These are phyloP conservation scores for Theobroma grandiflorum DNA, from an alignment of 441 rosid genomes.

Conservation along the genomic window DNA sequence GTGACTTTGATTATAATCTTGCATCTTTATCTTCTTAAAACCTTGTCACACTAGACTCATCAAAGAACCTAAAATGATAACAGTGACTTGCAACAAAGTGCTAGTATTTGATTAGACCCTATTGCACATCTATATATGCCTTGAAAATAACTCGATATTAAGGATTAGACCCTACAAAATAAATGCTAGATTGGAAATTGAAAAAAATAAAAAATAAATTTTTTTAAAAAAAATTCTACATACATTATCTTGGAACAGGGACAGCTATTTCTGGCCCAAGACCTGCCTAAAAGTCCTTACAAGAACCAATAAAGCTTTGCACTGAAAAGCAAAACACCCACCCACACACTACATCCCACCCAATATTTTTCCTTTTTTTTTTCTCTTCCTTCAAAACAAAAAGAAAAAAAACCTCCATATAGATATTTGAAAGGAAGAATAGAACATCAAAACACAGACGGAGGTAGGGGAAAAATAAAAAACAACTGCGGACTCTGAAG, in stretches of 20 bases:
- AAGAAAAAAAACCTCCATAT: neutral
- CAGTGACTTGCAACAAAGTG: neutral
- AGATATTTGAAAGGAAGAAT: neutral
- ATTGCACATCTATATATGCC: neutral
- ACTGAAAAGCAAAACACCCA: neutral
- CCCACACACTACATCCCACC: neutral
- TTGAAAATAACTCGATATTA: neutral
- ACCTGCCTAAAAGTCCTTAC: neutral
- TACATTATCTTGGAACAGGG: neutral
- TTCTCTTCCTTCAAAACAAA: neutral
- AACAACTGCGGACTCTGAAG: neutral
- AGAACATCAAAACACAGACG: neutral
- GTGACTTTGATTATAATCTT: neutral
- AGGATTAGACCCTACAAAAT: neutral
- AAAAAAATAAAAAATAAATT: no score
- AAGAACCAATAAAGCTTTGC: slow-evolving; percentile 3
- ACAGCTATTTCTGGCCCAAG: slow-evolving; percentile 5
- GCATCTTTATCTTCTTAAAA: slow-evolving; percentile 5
- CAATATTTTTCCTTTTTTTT: neutral
- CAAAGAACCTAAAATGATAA: neutral
- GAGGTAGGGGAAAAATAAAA: neutral
- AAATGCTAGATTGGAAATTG: no score
- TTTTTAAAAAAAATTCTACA: neutral
- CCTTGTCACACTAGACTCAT: neutral
- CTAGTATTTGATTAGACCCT: neutral